Conservation (phyloP, 139 green algal genomes). For the Desmodesmus armatus region DNA sequence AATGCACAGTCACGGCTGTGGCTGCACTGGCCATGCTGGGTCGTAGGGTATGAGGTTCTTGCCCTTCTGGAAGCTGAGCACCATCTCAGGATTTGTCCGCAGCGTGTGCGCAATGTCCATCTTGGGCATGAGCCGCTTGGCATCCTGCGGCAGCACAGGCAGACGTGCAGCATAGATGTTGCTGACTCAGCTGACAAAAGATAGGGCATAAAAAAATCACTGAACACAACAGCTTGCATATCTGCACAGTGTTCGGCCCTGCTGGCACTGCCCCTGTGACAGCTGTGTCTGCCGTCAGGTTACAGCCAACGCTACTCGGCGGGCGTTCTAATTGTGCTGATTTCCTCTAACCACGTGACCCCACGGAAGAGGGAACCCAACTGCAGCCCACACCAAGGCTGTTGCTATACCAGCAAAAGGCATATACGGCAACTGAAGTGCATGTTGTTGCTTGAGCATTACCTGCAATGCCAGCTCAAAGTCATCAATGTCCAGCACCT, state of each 20-base stretch:
- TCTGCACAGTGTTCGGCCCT: too few species aligned
- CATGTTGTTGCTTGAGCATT: too few species aligned
- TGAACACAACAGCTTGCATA: too few species aligned
- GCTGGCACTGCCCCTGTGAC: too few species aligned
- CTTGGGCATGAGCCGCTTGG: slow-evolving; percentile 67
- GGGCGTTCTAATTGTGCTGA: too few species aligned
- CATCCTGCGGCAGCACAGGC: slow-evolving; percentile 53
- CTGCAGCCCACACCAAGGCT: too few species aligned
- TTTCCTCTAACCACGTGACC: too few species aligned
- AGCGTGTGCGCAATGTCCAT: slow-evolving; percentile 66
- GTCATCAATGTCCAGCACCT: slow-evolving; percentile 74
- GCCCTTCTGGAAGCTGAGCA: slow-evolving; percentile 81
- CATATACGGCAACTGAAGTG: too few species aligned
- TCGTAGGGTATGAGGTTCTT: slow-evolving; percentile 80
- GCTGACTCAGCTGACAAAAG: background rate
- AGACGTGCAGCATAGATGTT: background rate
- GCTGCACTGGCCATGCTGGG: slow-evolving; percentile 34
- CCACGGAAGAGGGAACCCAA: too few species aligned
- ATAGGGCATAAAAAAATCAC: background rate
- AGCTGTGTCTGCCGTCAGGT: too few species aligned
- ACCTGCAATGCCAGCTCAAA: slow-evolving; percentile 64
- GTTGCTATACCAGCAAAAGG: background rate
- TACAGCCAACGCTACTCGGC: too few species aligned
- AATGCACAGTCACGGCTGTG: background rate
- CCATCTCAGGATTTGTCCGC: slow-evolving; percentile 70